These are phyloP conservation scores for Starmerella bombi DNA, from an alignment of 805 yeast genomes.

Conservation along the genomic window DNA sequence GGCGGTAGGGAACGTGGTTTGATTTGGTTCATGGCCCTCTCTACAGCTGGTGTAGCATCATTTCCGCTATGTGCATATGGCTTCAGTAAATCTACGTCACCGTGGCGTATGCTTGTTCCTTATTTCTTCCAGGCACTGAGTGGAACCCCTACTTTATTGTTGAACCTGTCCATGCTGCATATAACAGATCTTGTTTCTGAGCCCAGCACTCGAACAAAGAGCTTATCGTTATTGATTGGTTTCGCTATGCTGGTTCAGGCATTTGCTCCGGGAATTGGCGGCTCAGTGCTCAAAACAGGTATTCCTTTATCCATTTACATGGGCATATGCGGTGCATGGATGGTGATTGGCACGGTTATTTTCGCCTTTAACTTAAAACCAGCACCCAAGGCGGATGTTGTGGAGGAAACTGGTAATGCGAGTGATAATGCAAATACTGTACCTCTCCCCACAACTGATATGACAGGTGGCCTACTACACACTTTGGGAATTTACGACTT, in stretches of 20 bases:
- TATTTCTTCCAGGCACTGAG: slow-evolving; percentile 9
- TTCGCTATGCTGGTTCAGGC: slow-evolving; percentile 12
- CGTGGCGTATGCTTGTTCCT: slow-evolving; percentile 14
- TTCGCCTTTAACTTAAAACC: not conserved
- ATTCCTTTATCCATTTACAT: slow-evolving; percentile 2
- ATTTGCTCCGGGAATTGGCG: slow-evolving; percentile 14
- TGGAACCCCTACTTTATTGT: slow-evolving; percentile 11
- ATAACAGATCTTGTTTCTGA: slow-evolving; percentile 11
- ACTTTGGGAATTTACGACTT: slow-evolving; percentile 1
- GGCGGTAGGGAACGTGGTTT: slow-evolving; percentile 13
- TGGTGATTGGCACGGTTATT: slow-evolving; percentile 2
- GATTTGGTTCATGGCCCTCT: slow-evolving; percentile 10
- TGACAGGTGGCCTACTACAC: not conserved
- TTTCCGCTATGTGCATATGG: slow-evolving; percentile 4
- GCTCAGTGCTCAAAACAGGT: slow-evolving; percentile 5
- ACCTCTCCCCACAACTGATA: no score
- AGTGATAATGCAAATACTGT: not conserved
- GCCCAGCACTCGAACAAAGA: slow-evolving; percentile 8
- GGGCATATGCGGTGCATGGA: slow-evolving; percentile 2
- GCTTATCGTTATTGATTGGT: slow-evolving; percentile 11
- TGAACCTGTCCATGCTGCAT: slow-evolving; percentile 12
- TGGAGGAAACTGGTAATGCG: not conserved
- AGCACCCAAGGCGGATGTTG: not conserved
- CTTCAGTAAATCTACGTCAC: not conserved
- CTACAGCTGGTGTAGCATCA: not conserved